These are phyloP conservation scores for Candida glucosophila DNA, from an alignment of 1,139 yeast genomes.

Conservation along the genomic window DNA sequence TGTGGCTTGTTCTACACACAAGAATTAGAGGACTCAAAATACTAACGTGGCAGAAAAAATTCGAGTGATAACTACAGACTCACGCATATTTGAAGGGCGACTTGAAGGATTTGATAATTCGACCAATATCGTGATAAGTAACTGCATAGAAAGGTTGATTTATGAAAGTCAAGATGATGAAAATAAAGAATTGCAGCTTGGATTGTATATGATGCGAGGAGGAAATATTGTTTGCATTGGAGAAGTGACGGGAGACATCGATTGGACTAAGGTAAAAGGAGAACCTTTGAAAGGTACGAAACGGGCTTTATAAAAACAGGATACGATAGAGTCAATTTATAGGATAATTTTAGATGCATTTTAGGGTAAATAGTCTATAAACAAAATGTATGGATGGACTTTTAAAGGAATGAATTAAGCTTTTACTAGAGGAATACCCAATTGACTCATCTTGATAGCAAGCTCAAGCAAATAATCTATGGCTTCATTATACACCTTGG, in stretches of 20 bases:
- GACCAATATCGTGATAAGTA: constrained; percentile 61
- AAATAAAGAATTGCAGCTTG: constrained; percentile 43
- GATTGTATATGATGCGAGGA: constrained; percentile 69
- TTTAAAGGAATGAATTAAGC: too few species aligned
- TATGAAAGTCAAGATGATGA: constrained; percentile 33
- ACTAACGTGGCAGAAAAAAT: constrained; percentile 46
- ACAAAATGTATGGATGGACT: too few species aligned
- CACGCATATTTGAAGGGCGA: constrained; percentile 60
- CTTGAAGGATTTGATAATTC: constrained; percentile 78
- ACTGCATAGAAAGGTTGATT: constrained; percentile 49
- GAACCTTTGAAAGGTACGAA: constrained; percentile 30
- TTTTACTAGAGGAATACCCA: constrained; percentile 45
- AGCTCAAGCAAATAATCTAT: constrained; percentile 81
- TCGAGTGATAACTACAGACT: constrained; percentile 77
- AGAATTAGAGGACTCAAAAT: constrained; percentile 3
- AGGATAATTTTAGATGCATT: too few species aligned
- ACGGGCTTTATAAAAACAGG: constrained; percentile 28
- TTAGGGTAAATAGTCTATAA: too few species aligned
- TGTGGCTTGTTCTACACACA: too few species aligned
- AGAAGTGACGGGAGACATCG: constrained; percentile 52
- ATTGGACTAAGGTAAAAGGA: constrained; percentile 49
- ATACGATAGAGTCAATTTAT: too few species aligned
- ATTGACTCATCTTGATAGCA: constrained; percentile 69
- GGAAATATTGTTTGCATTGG: constrained; percentile 78
- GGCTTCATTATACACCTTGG: constrained; percentile 88